These are phyloP conservation scores for Funneliformis geosporum DNA, from an alignment of 192 early-diverging fungal genomes.

Conservation along the genomic window DNA sequence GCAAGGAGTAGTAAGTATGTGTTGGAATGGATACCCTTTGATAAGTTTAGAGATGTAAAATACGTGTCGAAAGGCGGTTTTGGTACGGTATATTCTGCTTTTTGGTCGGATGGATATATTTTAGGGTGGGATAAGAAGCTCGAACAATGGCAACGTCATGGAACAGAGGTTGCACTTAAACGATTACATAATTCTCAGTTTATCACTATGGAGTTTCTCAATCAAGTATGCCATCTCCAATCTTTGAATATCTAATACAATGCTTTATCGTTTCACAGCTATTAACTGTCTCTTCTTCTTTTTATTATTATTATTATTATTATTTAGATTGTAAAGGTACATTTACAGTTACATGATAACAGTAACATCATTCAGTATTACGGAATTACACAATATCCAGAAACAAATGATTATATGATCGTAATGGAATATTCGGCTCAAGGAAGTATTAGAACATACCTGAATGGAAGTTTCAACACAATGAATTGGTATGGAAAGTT, in stretches of 20 bases:
- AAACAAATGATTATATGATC: neutral
- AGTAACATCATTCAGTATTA: neutral
- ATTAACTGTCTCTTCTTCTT: no score
- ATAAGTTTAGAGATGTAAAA: conserved; percentile 6
- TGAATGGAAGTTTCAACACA: neutral
- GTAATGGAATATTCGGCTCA: neutral
- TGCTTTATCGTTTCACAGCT: neutral
- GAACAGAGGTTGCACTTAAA: neutral
- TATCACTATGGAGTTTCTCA: neutral
- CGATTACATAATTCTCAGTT: conserved; percentile 5
- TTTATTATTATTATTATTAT: neutral
- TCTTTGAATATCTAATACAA: no score
- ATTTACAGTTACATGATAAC: neutral
- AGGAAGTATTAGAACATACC: neutral
- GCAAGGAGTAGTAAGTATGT: neutral
- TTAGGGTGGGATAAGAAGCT: neutral
- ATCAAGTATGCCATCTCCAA: conserved; percentile 1
- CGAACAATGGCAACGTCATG: neutral
- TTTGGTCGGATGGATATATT: conserved; percentile 4
- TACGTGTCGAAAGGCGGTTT: conserved; percentile 3
- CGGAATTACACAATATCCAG: neutral
- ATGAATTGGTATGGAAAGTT: neutral
- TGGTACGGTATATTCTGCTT: conserved; percentile 17
- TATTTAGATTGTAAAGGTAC: neutral
- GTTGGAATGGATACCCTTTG: conserved; percentile 25